Evolutionary conservation across 371 early-diverging fungal genomes (phyloP).

Genomic region (Lichtheimia ornata): DNA sequence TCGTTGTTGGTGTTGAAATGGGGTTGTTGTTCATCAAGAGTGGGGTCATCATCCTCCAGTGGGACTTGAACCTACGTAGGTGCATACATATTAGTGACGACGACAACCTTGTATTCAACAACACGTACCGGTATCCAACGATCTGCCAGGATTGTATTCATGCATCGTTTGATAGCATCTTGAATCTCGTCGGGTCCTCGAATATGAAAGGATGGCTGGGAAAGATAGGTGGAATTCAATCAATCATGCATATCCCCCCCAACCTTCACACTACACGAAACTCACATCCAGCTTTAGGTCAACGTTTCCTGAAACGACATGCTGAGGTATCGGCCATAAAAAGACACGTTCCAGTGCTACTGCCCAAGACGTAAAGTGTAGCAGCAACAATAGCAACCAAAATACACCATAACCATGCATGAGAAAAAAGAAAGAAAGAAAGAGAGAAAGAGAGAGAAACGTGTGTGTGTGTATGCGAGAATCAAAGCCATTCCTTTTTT

Average conservation of each 20-base stretch:
- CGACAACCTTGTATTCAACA: not conserved
- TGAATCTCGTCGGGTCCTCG: conserved; percentile 26
- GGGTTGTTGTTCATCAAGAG: not conserved
- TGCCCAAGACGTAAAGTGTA: too few species aligned
- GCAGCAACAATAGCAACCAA: too few species aligned
- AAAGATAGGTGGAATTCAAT: not conserved
- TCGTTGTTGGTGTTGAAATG: conserved; percentile 5
- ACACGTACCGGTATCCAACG: conserved; percentile 41
- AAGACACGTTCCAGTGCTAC: conserved; percentile 6
- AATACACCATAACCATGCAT: too few species aligned
- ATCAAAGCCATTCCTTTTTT: too few species aligned
- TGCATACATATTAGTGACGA: conserved; percentile 1
- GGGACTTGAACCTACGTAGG: conserved; percentile 26
- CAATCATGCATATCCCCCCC: too few species aligned
- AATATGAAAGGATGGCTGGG: conserved; percentile 26
- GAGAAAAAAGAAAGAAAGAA: not conserved
- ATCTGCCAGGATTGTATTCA: conserved; percentile 29
- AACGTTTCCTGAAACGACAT: conserved; percentile 25
- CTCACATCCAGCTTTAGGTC: conserved; percentile 28
- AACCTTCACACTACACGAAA: not conserved
- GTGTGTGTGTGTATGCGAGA: conserved; percentile 1
- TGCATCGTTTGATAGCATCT: conserved; percentile 40
- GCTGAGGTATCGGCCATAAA: conserved; percentile 36
- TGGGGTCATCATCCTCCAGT: conserved; percentile 3
- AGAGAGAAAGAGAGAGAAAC: not conserved